Evolutionary conservation across 768 basidiomycete species (phyloP), one percentile per base, ranked within the genome.

Genomic region (Mycena floridula): DNA sequence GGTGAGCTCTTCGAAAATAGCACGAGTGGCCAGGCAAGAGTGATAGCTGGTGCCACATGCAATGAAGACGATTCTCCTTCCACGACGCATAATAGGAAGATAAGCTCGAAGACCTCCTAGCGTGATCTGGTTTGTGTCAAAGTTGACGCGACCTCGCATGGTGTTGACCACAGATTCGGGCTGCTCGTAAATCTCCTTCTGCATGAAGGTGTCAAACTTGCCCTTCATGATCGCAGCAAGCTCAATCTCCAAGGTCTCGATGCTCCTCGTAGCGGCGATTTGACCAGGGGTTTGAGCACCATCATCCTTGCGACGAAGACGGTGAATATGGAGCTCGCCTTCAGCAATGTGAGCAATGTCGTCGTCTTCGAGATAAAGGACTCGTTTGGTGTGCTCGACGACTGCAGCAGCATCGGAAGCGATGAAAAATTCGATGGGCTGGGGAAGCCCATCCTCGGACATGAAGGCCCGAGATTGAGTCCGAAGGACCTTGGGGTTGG

Each of bases 211-310:
- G 61, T 91, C 91, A 63, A 98, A 99, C 66, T 93, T 91, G 61
- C 96, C 96, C 77, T 99, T 99, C 96, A 98, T 98, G 71, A 99
- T 98, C 54, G 95, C 96, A n/a, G 95, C 95, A 37, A 99, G 81
- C 67, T 99, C 96, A 52, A 99, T 82, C 68, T 98, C 96, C 54
- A 99, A 82, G 5, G 93, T 96, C 72, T 98, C 96, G 65, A 99
- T 98, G 52, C 81, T 91, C 53, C 96, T 89, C 25, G 92, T 95
- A 21, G 89, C 60, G 25, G 82, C 81, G 39, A 72, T 63, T 52
- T 77, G 77, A 28, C 77, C 71, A 16, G 82, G 72, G 11, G 78
- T 76, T 54, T 76, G 72, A 23, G 69, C 61, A 44, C 79, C 81
- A 35, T 82, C 82, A 51, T 90, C 91, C 53, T 88, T 82, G 61